phyloP scores from a whole-genome alignment of 2,329 filamentous ascomycete genomes.

The Epichloe aotearoae region DNA sequence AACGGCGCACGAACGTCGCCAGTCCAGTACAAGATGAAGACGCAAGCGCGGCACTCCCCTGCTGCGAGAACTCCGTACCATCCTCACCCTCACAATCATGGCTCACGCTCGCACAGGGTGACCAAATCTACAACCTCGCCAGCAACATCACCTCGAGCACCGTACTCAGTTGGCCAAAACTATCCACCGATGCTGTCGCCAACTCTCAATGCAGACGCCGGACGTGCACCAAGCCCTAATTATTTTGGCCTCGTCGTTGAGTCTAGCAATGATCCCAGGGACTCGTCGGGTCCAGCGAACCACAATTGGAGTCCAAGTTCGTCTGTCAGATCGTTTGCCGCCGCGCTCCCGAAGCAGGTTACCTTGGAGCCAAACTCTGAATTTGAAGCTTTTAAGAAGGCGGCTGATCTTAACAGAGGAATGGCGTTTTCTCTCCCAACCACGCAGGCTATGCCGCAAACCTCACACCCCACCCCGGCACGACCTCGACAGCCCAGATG shows the following conservation, averaged over 20 bases:
- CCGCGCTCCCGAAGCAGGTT: constrained; percentile 54
- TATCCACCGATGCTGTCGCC: constrained; percentile 39
- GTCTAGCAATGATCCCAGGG: constrained; percentile 43
- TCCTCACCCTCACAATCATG: constrained; percentile 26
- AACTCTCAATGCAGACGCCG: constrained; percentile 18
- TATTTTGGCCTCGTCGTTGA: constrained; percentile 74
- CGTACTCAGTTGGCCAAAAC: constrained; percentile 41
- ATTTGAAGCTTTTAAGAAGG: constrained; percentile 66
- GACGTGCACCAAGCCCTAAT: constrained; percentile 56
- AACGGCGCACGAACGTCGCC: constrained; percentile 19
- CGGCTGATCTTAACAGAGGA: constrained; percentile 51
- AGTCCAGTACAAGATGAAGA: constrained; percentile 34
- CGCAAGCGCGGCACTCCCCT: constrained; percentile 25
- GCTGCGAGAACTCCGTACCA: constrained; percentile 21
- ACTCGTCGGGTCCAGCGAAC: constrained; percentile 48
- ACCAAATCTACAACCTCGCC: constrained; percentile 39
- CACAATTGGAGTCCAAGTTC: constrained; percentile 65
- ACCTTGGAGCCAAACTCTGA: constrained; percentile 65
- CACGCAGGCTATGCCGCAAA: constrained; percentile 29
- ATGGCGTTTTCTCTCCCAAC: constrained; percentile 32
- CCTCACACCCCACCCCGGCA: constrained; percentile 15
- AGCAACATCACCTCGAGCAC: constrained; percentile 34
- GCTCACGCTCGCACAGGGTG: constrained; percentile 24
- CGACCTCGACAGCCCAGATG: constrained; percentile 33
- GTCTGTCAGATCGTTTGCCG: constrained; percentile 55